Conservation (phyloP, 345 rosid genomes). For the Leavenworthia alabamica region DNA sequence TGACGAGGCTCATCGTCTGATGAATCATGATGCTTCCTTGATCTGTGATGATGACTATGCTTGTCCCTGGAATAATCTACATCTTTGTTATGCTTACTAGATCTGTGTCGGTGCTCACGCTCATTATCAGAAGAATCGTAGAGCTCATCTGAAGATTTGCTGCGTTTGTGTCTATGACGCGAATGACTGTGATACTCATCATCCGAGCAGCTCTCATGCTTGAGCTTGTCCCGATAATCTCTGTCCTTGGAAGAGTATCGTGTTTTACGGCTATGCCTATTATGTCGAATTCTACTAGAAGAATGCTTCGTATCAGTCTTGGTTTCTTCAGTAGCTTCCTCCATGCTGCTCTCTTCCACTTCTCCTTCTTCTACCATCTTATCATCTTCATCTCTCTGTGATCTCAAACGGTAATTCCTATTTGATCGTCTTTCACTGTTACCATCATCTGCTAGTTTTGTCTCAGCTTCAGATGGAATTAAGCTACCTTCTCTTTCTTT, state of each 20-base stretch:
- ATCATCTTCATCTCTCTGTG: constrained; percentile 36
- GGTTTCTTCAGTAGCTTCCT: constrained; percentile 34
- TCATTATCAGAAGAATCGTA: constrained; percentile 29
- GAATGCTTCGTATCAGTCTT: constrained; percentile 38
- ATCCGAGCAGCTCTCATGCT: constrained; percentile 33
- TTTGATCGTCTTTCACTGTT: constrained; percentile 49
- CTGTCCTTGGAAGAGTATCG: constrained; percentile 36
- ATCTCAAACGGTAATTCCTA: constrained; percentile 69
- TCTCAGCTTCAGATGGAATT: constrained; percentile 35
- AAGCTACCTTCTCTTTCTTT: constrained; percentile 52
- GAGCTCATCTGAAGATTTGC: constrained; percentile 23
- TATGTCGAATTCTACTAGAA: constrained; percentile 40
- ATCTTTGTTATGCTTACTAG: constrained; percentile 18
- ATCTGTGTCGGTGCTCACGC: constrained; percentile 10
- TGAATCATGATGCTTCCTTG: constrained; percentile 28
- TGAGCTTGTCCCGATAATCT: constrained; percentile 35
- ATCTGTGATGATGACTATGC: constrained; percentile 22
- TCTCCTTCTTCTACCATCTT: constrained; percentile 35
- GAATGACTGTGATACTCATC: constrained; percentile 33
- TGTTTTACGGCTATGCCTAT: constrained; percentile 46
- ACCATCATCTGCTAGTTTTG: constrained; percentile 42
- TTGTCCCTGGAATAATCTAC: constrained; percentile 35
- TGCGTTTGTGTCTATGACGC: constrained; percentile 16
- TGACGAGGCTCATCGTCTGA: constrained; percentile 39
- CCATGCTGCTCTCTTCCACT: constrained; percentile 37